A percentile compares a stretch with the other conserved stretches of the same genome.
phyloP scores from a whole-genome alignment of 257 asterid genomes.

The Salvia hispanica region DNA sequence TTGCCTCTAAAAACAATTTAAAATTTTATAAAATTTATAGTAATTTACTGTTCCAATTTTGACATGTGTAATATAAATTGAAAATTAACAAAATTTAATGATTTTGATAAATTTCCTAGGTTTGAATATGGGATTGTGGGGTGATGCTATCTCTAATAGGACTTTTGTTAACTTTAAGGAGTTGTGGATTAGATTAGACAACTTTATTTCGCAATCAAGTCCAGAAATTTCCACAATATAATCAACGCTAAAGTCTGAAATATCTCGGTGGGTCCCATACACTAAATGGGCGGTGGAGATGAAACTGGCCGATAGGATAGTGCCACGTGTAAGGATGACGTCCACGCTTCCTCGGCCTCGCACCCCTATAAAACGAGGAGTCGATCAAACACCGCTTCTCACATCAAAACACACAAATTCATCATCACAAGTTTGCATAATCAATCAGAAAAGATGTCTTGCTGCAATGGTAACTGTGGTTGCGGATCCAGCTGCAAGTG shows the following conservation, averaged over 20 bases:
- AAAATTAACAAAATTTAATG: too few relatives aligned
- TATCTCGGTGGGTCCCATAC: neutral
- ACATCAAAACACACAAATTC: neutral
- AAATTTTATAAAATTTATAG: too few relatives aligned
- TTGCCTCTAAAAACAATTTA: too few relatives aligned
- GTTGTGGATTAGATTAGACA: too few relatives aligned
- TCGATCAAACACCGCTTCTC: neutral
- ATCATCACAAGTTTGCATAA: neutral
- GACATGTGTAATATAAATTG: too few relatives aligned
- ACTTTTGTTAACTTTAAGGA: too few relatives aligned
- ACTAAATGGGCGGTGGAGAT: neutral
- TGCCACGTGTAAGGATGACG: constrained; percentile 57
- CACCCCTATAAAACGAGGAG: constrained; percentile 43
- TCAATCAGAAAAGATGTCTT: constrained; percentile 47
- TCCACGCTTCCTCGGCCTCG: neutral
- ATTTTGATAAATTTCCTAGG: too few relatives aligned
- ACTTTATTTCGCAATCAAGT: neutral
- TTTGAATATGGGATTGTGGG: too few relatives aligned
- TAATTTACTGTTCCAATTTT: too few relatives aligned
- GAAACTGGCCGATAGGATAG: constrained; percentile 11
- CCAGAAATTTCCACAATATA: constrained; percentile 16
- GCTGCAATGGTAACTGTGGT: constrained; percentile 72
- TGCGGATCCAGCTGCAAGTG: constrained; percentile 76
- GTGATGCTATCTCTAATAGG: too few relatives aligned
- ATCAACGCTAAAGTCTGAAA: neutral